Evolutionary conservation across 257 asterid genomes (phyloP).

Genomic region (Jasminum sambac): DNA sequence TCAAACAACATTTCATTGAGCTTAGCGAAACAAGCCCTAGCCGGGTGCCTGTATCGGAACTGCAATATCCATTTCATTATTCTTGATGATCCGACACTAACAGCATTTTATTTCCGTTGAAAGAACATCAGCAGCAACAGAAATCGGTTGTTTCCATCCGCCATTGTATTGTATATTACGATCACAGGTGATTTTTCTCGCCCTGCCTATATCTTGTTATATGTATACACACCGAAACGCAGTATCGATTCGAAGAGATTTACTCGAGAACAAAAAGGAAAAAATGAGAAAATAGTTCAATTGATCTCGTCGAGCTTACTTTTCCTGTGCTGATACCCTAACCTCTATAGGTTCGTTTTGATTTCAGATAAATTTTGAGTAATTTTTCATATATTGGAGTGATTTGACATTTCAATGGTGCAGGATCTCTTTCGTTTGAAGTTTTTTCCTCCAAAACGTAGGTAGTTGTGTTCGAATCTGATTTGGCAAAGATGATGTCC

Average conservation of each 20-base stretch:
- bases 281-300: conserved; percentile 12
- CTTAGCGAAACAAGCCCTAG: neutral
- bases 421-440: conserved; percentile 27
- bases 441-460: conserved; percentile 12
- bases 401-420: conserved; percentile 20
- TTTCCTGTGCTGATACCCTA: conserved; percentile 2
- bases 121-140: conserved; percentile 32
- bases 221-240: neutral
- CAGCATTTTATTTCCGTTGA: neutral
- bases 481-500: conserved; percentile 60
- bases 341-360: neutral
- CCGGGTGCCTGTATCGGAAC: neutral
- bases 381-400: neutral
- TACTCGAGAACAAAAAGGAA: neutral
- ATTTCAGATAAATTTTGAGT: neutral
- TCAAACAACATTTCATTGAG: neutral
- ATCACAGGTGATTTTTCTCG: neutral
- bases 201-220: neutral
- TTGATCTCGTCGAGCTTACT: conserved; percentile 25
- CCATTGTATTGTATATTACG: conserved; percentile 23
- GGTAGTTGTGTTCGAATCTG: conserved; percentile 29
- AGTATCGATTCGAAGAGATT: neutral
- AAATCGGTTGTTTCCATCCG: conserved; percentile 35
- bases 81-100: too few species aligned
- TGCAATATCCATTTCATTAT: neutral